Evolutionary conservation across 768 basidiomycete species (phyloP), one percentile per base, ranked within the genome.

Genomic region (Lyophyllum semitale): DNA sequence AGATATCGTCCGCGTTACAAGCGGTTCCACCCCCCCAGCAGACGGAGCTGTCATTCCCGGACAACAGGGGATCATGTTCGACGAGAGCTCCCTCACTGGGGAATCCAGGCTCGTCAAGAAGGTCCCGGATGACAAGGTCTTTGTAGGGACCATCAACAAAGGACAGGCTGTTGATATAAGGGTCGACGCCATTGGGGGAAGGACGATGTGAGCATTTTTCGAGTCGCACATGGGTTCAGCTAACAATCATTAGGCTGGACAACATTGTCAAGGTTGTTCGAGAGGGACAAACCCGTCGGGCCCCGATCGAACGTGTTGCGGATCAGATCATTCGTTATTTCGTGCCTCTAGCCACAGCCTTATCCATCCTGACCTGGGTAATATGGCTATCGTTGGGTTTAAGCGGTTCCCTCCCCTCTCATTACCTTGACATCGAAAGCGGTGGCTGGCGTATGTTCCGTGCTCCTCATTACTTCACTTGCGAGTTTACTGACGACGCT

Each of bases 1-100:
- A 0, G 93, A 95, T 66, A 71, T 86, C 18, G 79, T 95, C 37
- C 84, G 90, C 20, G 79, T 93, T 18, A 83, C 78, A 45, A 77
- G 82, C 18, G 93, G 93, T 1, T 76, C 85, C 0, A 85, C 84
- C 1, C 93, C 92, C 6, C 87, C 93, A 17, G 84, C 84, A 2
- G 93, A 95, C 67, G 89, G 88, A 1, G 81, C 75, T 0, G 73
- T 95, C 42, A 70, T 88, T 7, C 68, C 77, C 3, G 75, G 77
- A 4, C 57, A 68, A 0, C 69, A 72, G 29, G 73, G 77, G 1
- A 68, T 73, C 0, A 6, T 6, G 6, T 92, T 95, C 59, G 91
- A 94, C 61, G 93, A 95, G 66, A 89, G 89, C 57, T 91, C 89
- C 2, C 73, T 95, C 48, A 95, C 93, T 0, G 93, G 93, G 3